Evolutionary conservation across 2,329 filamentous ascomycete genomes (phyloP), one percentile per base, ranked within the genome.

Genomic region (Parafenestella ontariensis): DNA sequence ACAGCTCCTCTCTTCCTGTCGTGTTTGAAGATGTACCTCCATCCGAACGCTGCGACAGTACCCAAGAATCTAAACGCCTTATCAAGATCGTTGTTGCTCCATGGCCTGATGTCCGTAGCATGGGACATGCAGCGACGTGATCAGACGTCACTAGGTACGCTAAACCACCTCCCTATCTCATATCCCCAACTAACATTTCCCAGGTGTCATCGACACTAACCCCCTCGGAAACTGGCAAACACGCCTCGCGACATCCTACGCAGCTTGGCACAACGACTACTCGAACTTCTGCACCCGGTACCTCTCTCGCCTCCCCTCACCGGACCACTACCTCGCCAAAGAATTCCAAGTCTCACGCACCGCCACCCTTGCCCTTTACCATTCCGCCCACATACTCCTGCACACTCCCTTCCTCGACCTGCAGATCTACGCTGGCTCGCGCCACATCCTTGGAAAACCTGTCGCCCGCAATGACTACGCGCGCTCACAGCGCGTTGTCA

Each of bases 121-220:
- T 87, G 85, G 79, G 85, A 88, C 53, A 82, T 88, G 76, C 82
- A 84, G 46, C 77, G 86, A 1, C 77, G 86, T 6, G 86, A 88
- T 50, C 85, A 88, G 62, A 87, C 85, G 0, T 82, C 83, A 0
- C 77, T 88, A 0, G 83, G 37, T 40, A 40, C 7, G 28, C 7
- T 24, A 2, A n/a, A n/a, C n/a, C n/a, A n/a, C n/a, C n/a, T n/a
- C n/a, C n/a, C n/a, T n/a, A n/a, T n/a, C n/a, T n/a, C 13, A 7
- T 1, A 40, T 1, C 7, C 37, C 13, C 11, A 15, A 23, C 20
- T 40, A 26, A 40, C 20, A 8, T 15, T 24, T 2, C 11, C 9
- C 11, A 40, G 37, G 70, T 11, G 59, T 71, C 11, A 58, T 73
- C 41, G 66, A 65, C 28, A 65, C 61, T 20, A 73, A 75, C 5